phyloP scores from a whole-genome alignment of 73 alveolate species.

The Paramecium tetraurelia region DNA sequence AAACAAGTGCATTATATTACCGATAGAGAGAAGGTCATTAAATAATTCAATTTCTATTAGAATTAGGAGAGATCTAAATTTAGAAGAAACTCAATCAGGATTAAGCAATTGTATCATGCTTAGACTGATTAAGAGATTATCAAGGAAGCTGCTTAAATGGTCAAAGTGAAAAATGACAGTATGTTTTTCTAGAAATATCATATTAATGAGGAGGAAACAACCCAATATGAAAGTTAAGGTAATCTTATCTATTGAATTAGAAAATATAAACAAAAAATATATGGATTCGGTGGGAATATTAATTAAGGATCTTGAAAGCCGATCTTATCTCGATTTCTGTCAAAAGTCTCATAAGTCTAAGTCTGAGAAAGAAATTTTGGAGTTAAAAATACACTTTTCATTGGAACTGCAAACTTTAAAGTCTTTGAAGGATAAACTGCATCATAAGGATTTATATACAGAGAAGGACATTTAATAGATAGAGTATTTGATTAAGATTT shows the following conservation, averaged over 20 bases:
- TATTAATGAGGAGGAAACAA: not conserved
- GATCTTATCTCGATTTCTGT: not conserved
- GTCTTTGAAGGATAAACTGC: not conserved
- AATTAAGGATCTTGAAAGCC: not conserved
- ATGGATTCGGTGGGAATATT: not conserved
- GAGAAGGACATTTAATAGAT: not conserved
- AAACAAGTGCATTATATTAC: not conserved
- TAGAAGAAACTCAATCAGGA: not conserved
- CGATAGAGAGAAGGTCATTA: not conserved
- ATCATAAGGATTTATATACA: not conserved
- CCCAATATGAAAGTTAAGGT: conserved; percentile 15
- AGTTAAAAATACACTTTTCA: not conserved
- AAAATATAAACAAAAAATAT: not conserved
- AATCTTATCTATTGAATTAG: not conserved
- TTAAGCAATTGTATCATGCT: not conserved
- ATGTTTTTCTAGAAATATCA: not conserved
- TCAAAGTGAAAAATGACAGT: not conserved
- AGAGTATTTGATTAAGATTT: not conserved
- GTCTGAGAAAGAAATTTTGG: not conserved
- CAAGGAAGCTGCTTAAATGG: not conserved
- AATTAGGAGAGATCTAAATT: not conserved
- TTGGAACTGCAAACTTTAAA: not conserved
- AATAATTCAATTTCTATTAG: not conserved
- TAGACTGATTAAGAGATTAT: not conserved
- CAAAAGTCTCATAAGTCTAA: not conserved